These are phyloP conservation scores for Leptographium radiaticola DNA, from an alignment of 2,329 filamentous ascomycete species.

Conservation along the genomic window DNA sequence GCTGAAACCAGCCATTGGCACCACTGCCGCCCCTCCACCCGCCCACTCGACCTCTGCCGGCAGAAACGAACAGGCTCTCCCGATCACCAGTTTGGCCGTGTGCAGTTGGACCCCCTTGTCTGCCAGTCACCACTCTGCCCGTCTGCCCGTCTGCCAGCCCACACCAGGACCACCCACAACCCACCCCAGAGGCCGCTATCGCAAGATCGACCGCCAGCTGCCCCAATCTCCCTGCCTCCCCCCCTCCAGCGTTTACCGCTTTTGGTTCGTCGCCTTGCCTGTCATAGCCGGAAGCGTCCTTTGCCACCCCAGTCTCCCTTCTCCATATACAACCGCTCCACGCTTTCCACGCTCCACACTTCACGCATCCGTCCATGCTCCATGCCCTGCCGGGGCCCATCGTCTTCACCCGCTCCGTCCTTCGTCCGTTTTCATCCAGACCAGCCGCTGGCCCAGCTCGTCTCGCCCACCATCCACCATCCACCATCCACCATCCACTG, in stretches of 20 bases:
- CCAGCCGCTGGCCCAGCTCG: background rate
- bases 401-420: background rate
- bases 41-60: background rate
- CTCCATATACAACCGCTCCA: background rate
- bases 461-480: background rate
- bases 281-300: background rate
- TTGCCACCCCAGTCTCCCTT: background rate
- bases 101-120: no score
- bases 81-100: no score
- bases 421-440: conserved; percentile 1
- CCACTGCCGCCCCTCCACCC: background rate
- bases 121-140: no score
- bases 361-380: background rate
- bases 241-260: background rate
- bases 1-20: no score
- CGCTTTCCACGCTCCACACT: background rate
- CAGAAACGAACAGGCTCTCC: no score
- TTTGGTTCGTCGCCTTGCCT: background rate
- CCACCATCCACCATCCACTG: no score
- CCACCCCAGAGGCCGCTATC: background rate
- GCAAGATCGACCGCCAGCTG: background rate
- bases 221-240: background rate
- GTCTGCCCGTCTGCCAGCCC: background rate
- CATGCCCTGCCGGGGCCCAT: background rate
- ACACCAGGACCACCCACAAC: background rate